Base-by-base conservation (phyloP, 768 basidiomycete genomes). In the Phlebiopsis gigantea region DNA sequence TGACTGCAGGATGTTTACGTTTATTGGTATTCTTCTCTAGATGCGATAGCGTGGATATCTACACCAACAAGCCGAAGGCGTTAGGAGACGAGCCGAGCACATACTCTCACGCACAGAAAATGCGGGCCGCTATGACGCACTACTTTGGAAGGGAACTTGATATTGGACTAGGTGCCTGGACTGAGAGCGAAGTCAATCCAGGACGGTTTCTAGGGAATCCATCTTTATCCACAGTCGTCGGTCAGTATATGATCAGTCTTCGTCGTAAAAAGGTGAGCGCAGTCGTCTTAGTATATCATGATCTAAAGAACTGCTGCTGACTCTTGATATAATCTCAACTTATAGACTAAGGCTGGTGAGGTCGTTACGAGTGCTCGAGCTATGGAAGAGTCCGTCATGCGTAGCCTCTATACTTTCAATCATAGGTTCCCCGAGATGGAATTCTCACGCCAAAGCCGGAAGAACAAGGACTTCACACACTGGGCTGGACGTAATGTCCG, bases 231-330 rank as follows among this genome's bases (percentile, higher is more conserved):
- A n/a, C 50, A 0, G 29, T 46, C 7, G 65, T 67, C 0, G 61
- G 61, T 1, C 58, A 63, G 34, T 66, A 66, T 46, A 68, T 66
- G 64, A 59, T 65, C 43, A 68, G 67, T 26, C 56, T 66, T 0
- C 55, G 61, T 0, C 61, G 64, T 5, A 50, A 61, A 0, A 66
- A 65, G 61, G 66, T 67, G 19, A n/a, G 57, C 43, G 19, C n/a
- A n/a, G n/a, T n/a, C n/a, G n/a, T n/a, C n/a, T n/a, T n/a, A n/a
- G 22, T 17, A 1, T 47, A 26, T 52, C 6, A 51, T 30, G 14
- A 28, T 28, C 2, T 44, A 7, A 34, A 51, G 22, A 39, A 6
- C n/a, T 17, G 12, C n/a, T 39, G 26, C 26, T 5, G 12, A 34
- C 10, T 31, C 24, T 46, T 46, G 9, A 5, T 24, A 21, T 31